Evolutionary conservation across 2,329 filamentous ascomycete genomes (phyloP).

Genomic region (Alternaria tenuissima): DNA sequence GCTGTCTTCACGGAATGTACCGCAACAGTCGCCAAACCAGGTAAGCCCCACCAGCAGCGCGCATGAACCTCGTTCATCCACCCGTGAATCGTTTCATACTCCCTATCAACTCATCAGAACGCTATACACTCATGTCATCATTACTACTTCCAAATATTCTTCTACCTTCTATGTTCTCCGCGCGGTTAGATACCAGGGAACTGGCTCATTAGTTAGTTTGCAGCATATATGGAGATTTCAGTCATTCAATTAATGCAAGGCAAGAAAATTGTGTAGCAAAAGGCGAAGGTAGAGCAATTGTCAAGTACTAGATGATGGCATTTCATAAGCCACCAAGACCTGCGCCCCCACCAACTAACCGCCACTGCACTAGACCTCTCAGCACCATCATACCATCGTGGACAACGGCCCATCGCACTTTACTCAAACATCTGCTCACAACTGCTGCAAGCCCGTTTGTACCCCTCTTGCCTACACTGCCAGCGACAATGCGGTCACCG

Average conservation of each 20-base stretch:
- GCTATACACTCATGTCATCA: too few species aligned
- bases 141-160: too few species aligned
- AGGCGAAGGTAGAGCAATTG: not conserved
- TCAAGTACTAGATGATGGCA: not conserved
- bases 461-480: constrained; percentile 56
- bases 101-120: too few species aligned
- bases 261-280: not conserved
- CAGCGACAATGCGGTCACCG: constrained; percentile 43
- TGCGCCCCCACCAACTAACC: constrained; percentile 44
- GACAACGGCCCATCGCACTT: constrained; percentile 68
- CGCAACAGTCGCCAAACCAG: too few species aligned
- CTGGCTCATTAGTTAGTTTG: too few species aligned
- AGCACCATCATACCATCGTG: constrained; percentile 69
- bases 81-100: too few species aligned
- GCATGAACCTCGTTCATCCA: too few species aligned
- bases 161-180: too few species aligned
- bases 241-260: not conserved
- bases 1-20: too few species aligned
- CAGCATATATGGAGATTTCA: too few species aligned
- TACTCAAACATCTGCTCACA: constrained; percentile 64
- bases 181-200: too few species aligned
- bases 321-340: constrained; percentile 11
- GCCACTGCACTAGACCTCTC: constrained; percentile 51
- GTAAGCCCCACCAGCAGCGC: too few species aligned
- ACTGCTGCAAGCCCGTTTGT: constrained; percentile 63